Evolutionary conservation across 805 yeast species (phyloP).

Genomic region (Myxozyma lipomycoides): DNA sequence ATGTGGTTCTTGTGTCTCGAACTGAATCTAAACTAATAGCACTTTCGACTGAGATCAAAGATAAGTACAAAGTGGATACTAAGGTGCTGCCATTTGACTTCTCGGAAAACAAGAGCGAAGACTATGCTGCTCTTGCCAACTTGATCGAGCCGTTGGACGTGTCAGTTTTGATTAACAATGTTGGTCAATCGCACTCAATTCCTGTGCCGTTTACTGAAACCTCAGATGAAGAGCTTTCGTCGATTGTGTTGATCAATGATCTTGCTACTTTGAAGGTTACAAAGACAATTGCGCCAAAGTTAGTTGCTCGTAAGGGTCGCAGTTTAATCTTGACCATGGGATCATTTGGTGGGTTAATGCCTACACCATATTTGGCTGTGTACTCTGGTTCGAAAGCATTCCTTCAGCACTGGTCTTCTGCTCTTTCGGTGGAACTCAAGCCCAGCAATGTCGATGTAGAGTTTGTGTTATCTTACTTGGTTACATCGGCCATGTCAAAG

Average conservation of each 20-base stretch:
- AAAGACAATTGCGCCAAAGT: constrained; percentile 69
- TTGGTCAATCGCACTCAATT: constrained; percentile 89
- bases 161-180: constrained; percentile 81
- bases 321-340: constrained; percentile 84
- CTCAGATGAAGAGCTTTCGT: constrained; percentile 62
- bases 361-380: constrained; percentile 87
- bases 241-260: constrained; percentile 81
- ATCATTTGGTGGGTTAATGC: constrained; percentile 90
- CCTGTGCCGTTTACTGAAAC: constrained; percentile 93
- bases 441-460: constrained; percentile 76
- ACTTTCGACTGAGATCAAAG: constrained; percentile 56
- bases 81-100: constrained; percentile 75
- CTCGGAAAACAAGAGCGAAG: constrained; percentile 53
- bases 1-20: constrained; percentile 78
- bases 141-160: constrained; percentile 19
- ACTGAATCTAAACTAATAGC: constrained; percentile 70
- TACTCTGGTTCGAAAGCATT: constrained; percentile 96
- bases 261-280: constrained; percentile 81
- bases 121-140: constrained; percentile 49
- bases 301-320: constrained; percentile 48
- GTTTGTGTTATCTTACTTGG: constrained; percentile 78
- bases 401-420: constrained; percentile 86
- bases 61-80: constrained; percentile 57
- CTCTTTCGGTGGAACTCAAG: constrained; percentile 80
- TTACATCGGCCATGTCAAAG: constrained; percentile 94